phyloP scores from a whole-genome alignment of 202 grass and related monocot species.

The Saccharum hybrid region DNA sequence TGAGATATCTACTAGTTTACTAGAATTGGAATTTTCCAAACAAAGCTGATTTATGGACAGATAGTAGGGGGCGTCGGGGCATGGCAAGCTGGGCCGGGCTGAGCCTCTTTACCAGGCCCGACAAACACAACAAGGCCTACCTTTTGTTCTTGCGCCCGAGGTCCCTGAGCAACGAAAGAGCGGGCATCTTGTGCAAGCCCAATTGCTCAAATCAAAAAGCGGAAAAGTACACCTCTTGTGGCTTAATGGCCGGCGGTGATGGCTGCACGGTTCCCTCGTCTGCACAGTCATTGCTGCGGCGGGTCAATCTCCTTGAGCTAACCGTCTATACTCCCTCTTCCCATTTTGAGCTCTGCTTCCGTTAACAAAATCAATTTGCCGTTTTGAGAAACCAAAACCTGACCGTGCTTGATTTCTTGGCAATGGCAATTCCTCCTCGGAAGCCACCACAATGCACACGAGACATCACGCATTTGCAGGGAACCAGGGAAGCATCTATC shows the following conservation, averaged over 20 bases:
- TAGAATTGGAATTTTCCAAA: no score
- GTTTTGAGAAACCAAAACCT: background rate
- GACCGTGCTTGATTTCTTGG: background rate
- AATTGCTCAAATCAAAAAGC: background rate
- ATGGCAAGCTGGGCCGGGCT: no score
- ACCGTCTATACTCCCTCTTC: background rate
- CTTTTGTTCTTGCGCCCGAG: no score
- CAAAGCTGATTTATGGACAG: no score
- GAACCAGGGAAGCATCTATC: no score
- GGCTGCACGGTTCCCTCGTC: constrained; percentile 32
- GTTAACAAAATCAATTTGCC: background rate
- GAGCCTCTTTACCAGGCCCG: no score
- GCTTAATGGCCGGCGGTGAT: constrained; percentile 47
- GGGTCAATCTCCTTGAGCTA: background rate
- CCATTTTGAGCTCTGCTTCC: background rate
- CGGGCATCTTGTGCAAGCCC: background rate
- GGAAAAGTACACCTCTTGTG: background rate
- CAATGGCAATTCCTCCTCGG: constrained; percentile 15
- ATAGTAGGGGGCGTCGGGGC: no score
- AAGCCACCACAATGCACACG: no score
- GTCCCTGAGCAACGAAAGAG: no score
- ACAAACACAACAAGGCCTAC: no score
- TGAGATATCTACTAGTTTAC: no score
- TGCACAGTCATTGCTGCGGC: constrained; percentile 31
- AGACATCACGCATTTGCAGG: no score